Evolutionary conservation across 2,329 filamentous ascomycete genomes (phyloP).

Genomic region (Rutstroemia sp.): DNA sequence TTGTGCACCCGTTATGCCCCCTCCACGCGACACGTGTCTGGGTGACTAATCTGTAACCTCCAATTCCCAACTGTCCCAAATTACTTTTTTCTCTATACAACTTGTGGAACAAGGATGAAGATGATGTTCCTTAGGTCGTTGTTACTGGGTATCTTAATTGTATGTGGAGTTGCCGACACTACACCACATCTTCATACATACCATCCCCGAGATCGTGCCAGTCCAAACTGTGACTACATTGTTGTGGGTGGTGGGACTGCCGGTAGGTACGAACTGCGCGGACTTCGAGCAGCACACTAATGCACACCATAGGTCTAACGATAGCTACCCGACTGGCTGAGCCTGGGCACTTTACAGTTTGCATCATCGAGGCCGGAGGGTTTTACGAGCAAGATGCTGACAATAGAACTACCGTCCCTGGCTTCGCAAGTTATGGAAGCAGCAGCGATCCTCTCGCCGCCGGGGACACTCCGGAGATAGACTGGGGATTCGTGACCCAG

Average conservation of each 20-base stretch:
- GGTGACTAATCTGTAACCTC: too few relatives aligned
- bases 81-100: too few relatives aligned
- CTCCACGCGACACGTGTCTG: too few relatives aligned
- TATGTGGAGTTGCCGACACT: not conserved
- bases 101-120: not conserved
- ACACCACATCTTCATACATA: not conserved
- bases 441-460: not conserved
- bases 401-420: not conserved
- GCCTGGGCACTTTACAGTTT: not conserved
- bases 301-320: conserved; percentile 9
- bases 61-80: too few relatives aligned
- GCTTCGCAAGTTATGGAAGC: not conserved
- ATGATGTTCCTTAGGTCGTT: not conserved
- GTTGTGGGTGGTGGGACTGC: conserved; percentile 1
- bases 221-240: not conserved
- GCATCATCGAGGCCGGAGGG: not conserved
- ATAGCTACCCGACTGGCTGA: conserved; percentile 8
- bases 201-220: not conserved
- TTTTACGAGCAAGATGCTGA: not conserved
- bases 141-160: not conserved
- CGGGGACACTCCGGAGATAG: not conserved
- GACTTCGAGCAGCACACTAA: not conserved
- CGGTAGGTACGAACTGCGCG: not conserved
- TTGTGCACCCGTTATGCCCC: too few relatives aligned
- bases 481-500: conserved; percentile 8